These are phyloP conservation scores for Candida maris DNA, from an alignment of 805 yeast genomes.

Conservation along the genomic window DNA sequence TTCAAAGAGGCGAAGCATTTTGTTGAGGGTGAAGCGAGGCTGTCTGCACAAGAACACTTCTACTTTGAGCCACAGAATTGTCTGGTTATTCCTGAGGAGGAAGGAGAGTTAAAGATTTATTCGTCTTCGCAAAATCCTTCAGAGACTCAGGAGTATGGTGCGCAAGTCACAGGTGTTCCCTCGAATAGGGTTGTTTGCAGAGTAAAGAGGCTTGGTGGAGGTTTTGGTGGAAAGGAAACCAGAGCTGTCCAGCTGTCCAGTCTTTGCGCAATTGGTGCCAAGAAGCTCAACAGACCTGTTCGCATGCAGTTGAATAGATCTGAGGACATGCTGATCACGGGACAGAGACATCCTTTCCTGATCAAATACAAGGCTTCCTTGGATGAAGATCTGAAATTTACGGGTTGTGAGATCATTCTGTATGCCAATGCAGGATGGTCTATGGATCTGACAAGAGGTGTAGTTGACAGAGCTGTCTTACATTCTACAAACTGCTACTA, in stretches of 20 bases:
- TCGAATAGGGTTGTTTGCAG: conserved; percentile 37
- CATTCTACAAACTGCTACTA: conserved; percentile 42
- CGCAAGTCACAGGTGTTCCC: conserved; percentile 41
- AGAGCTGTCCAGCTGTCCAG: conserved; percentile 38
- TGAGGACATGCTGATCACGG: conserved; percentile 44
- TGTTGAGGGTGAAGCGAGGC: conserved; percentile 37
- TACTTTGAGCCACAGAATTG: conserved; percentile 46
- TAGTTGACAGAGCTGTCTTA: conserved; percentile 43
- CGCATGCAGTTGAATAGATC: conserved; percentile 37
- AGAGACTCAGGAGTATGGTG: conserved; percentile 41
- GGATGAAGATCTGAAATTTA: conserved; percentile 39
- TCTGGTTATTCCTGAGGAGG: conserved; percentile 43
- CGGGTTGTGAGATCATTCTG: conserved; percentile 35
- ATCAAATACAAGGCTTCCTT: conserved; percentile 41
- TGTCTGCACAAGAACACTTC: conserved; percentile 49
- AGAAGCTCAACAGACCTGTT: conserved; percentile 40
- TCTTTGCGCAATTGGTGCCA: conserved; percentile 40
- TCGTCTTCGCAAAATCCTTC: conserved; percentile 43
- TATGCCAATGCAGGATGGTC: conserved; percentile 49
- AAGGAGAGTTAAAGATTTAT: conserved; percentile 42
- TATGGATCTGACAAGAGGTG: conserved; percentile 46
- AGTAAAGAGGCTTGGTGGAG: conserved; percentile 46
- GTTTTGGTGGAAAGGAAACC: conserved; percentile 49
- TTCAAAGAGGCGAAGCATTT: conserved; percentile 30
- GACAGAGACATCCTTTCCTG: conserved; percentile 47